phyloP scores from a whole-genome alignment of 2,329 filamentous ascomycete genomes.

The Aspergillus jensenii region DNA sequence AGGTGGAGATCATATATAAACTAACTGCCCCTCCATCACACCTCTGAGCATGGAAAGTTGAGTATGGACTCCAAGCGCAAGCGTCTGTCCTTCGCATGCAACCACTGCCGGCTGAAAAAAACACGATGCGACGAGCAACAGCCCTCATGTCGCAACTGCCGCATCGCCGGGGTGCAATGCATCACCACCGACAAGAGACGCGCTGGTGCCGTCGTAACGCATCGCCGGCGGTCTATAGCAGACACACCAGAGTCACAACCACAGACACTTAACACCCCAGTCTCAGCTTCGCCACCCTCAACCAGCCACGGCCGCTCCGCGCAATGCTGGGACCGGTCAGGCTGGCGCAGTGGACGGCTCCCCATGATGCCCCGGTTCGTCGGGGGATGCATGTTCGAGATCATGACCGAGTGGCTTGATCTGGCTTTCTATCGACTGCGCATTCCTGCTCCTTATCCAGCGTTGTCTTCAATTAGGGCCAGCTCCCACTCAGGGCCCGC shows the following conservation, averaged over 20 bases:
- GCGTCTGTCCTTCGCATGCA: not conserved
- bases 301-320: not conserved
- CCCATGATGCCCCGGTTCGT: conserved; percentile 6
- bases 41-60: no score
- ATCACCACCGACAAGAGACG: conserved; percentile 6
- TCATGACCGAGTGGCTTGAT: conserved; percentile 8
- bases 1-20: no score
- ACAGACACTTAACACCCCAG: not conserved
- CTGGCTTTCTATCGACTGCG: conserved; percentile 4
- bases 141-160: conserved; percentile 5
- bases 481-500: not conserved
- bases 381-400: conserved; percentile 2
- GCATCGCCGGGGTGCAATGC: conserved; percentile 1
- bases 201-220: not conserved
- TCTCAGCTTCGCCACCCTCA: not conserved
- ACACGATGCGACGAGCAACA: conserved; percentile 6
- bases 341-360: not conserved
- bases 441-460: not conserved
- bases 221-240: not conserved
- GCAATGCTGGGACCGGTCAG: conserved; percentile 4
- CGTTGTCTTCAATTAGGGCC: not conserved
- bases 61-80: not conserved
- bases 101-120: conserved; percentile 5
- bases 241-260: not conserved
- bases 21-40: no score